phyloP scores from a whole-genome alignment of 192 early-diverging fungal species.

The Coemansia sp. region DNA sequence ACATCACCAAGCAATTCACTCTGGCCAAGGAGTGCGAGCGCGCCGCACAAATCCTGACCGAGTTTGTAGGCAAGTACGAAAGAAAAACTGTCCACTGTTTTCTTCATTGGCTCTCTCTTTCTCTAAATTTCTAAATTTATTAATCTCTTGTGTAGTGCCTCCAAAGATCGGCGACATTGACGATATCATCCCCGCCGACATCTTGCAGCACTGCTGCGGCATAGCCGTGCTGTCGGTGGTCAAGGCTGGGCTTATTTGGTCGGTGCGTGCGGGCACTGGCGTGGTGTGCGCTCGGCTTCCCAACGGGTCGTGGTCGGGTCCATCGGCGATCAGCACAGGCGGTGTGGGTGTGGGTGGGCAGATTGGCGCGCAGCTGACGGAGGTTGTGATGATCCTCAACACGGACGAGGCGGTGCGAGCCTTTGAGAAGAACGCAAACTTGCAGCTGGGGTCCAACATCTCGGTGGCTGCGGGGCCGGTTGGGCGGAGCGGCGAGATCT shows the following conservation, averaged over 20 bases:
- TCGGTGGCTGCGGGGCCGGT: slow-evolving; percentile 87
- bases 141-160: slow-evolving; percentile 24
- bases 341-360: slow-evolving; percentile 85
- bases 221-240: slow-evolving; percentile 88
- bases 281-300: slow-evolving; percentile 75
- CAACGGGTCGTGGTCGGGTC: slow-evolving; percentile 77
- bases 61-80: slow-evolving; percentile 31
- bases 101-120: background rate
- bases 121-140: too few relatives aligned
- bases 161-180: slow-evolving; percentile 55
- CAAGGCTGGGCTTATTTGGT: slow-evolving; percentile 92
- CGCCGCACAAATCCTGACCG: slow-evolving; percentile 44
- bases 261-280: slow-evolving; percentile 80
- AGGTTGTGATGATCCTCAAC: slow-evolving; percentile 89
- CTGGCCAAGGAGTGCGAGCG: slow-evolving; percentile 50
- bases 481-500: slow-evolving; percentile 82
- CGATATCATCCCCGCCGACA: slow-evolving; percentile 64
- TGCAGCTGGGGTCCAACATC: slow-evolving; percentile 82
- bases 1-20: slow-evolving; percentile 36
- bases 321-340: slow-evolving; percentile 78
- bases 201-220: slow-evolving; percentile 76
- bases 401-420: slow-evolving; percentile 76
- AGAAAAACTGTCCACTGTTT: too few relatives aligned
- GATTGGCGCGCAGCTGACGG: slow-evolving; percentile 85
- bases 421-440: slow-evolving; percentile 76